Base-by-base conservation (phyloP, 441 rosid species). In the Gossypium schwendimanii region DNA sequence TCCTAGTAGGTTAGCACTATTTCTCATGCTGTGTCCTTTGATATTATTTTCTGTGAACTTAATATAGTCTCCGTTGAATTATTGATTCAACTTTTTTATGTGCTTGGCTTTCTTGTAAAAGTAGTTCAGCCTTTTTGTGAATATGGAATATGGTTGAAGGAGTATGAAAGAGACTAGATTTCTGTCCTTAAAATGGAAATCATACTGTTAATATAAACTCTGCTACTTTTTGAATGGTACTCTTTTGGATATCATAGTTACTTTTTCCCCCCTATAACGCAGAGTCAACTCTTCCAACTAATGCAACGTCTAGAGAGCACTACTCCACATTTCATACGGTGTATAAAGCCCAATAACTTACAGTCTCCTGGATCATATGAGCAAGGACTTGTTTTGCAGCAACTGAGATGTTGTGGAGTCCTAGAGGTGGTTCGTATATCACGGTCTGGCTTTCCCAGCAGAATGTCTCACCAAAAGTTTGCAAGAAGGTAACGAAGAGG, bases 381-480 rank as follows among this genome's bases (percentile, higher is more conserved):
- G 76, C 99, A 96, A 83, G 92, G 92, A 47, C 94, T 96, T 52
- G 92, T 93, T 63, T 77, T 96, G 81, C 99, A 93, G 85, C 99
- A 91, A 83, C 81, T 96, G 83, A 86, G 97, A 82, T 96, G 99
- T 76, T 96, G 99, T 73, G 99, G 99, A 57, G 98, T 96, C 79
- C 85, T 96, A 10, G 99, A 96, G 84, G 98, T 96, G 15, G 99
- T 96, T 82, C 94, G 99, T 41, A 91, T 96, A 70, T 96, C 99
- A n/a, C 87, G 99, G 73, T 93, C 94, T 73, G 99, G 99, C 65
- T 96, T 90, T 82, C 99, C 99, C 75, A 96, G 98, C 26, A 90
- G 98, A 87, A 83, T 96, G 94, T 84, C 96, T 68, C 99, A 93
- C 78, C 95, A 93, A 80, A 96, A 96, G 86, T 93, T 96, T 81